phyloP scores from a whole-genome alignment of 148 eudicot genomes.

The Arctostaphylos glauca region DNA sequence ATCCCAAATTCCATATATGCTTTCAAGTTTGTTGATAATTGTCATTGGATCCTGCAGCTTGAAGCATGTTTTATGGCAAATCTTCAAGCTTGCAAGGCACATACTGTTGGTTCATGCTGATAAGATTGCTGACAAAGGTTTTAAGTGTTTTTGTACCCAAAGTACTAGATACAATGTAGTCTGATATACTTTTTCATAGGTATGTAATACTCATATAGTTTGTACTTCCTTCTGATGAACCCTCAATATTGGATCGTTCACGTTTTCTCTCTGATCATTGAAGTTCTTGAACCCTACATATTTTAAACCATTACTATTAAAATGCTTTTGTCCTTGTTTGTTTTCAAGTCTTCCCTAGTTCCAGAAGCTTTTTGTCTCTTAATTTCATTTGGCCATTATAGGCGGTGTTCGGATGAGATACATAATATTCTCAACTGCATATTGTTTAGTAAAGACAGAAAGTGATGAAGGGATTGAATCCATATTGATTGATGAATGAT shows the following conservation, averaged over 20 bases:
- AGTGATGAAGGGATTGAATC: not conserved
- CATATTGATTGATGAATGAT: too few species aligned
- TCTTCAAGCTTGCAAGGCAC: not conserved
- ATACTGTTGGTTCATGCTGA: not conserved
- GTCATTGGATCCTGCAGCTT: not conserved
- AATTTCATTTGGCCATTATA: not conserved
- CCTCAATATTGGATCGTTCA: too few species aligned
- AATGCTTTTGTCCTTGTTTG: too few species aligned
- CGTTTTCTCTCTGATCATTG: too few species aligned
- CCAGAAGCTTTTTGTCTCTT: too few species aligned
- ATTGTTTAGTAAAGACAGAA: not conserved
- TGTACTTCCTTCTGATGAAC: too few species aligned
- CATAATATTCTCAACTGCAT: not conserved
- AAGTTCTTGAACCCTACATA: too few species aligned
- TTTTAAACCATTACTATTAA: too few species aligned
- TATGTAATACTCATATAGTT: too few species aligned
- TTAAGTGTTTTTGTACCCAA: not conserved
- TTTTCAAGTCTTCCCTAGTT: too few species aligned
- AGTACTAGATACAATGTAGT: not conserved
- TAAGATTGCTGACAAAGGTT: not conserved
- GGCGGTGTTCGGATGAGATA: not conserved
- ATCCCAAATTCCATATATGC: not conserved
- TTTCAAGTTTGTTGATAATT: not conserved
- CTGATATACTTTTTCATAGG: too few species aligned
- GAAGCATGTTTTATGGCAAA: not conserved